Evolutionary conservation across 805 yeast species (phyloP), one percentile per base, ranked within the genome.

Genomic region (Lachancea lanzarotensis): DNA sequence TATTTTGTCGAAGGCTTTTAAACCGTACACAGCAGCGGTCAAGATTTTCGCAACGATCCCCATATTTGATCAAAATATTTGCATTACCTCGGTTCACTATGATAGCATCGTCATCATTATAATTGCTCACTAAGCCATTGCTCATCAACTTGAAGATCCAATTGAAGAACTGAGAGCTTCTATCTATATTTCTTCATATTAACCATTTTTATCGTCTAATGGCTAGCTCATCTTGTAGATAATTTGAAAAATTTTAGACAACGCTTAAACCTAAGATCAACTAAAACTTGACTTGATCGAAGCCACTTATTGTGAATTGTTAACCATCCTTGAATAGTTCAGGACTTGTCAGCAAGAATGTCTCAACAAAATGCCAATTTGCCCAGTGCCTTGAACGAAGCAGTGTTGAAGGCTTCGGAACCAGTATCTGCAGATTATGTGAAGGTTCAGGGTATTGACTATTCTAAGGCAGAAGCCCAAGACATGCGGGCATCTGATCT

Each of bases 401-500:
- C 98, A 9, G 98, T 93, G 26, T 74, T 93, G 42, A 84, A 82
- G 62, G 81, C 80, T 45, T 88, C 96, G 2, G 89, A 74, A 11
- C 90, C 95, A 2, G 88, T 90, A 40, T 95, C 96, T 8, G 85
- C 77, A 26, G 79, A 79, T 53, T 85, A 86, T 47, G 81, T 78
- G 22, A 75, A 81, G 57, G 96, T 95, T 20, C 71, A 77, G 46
- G 98, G 98, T 46, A 80, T 93, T 41, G 97, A 93, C 67, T 93
- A 91, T 68, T 81, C 91, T 38, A 75, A 80, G 55, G 82, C 84
- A 35, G 78, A 76, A 42, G 84, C 91, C 45, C 76, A 76, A 54
- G 79, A 90, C 66, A 79, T 86, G 76, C 71, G 74, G 37, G 98
- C 98, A 35, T 72, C 74, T 12, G 90, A 86, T 57, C 71, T 93